A percentile compares a stretch with the other conserved stretches of the same genome.
Conservation (phyloP, 257 asterid species). For the Jaltomata sinuosa region DNA sequence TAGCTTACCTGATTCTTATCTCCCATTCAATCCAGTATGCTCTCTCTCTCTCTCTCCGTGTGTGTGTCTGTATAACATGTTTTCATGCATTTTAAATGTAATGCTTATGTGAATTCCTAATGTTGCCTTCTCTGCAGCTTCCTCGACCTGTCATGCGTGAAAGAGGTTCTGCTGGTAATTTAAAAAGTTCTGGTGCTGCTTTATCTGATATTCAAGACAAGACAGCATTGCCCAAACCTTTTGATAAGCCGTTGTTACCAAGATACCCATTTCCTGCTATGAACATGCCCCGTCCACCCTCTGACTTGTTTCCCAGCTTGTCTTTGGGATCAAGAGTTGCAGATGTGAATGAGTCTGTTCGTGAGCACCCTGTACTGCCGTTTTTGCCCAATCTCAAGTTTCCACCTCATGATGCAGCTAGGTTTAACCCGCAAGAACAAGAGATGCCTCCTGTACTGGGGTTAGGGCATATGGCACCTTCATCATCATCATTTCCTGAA, state of each 20-base stretch:
- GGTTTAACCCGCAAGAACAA: conserved; percentile 45
- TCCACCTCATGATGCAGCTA: conserved; percentile 40
- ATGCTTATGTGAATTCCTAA: not conserved
- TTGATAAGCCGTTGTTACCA: conserved; percentile 60
- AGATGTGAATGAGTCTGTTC: conserved; percentile 30
- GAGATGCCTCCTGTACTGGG: conserved; percentile 49
- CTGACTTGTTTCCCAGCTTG: conserved; percentile 59
- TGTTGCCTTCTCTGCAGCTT: conserved; percentile 41
- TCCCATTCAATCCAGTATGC: conserved; percentile 47
- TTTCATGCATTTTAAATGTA: not conserved
- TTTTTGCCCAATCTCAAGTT: conserved; percentile 63
- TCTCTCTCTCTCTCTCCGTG: conserved; percentile 7
- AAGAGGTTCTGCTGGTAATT: conserved; percentile 45
- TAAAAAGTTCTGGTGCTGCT: conserved; percentile 30
- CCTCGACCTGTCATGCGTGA: conserved; percentile 35
- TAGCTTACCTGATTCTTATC: conserved; percentile 26
- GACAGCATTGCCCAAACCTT: conserved; percentile 58
- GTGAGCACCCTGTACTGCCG: conserved; percentile 49
- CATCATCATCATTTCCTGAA: conserved; percentile 70
- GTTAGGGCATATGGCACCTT: conserved; percentile 40
- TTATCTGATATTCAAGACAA: conserved; percentile 65
- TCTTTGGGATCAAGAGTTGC: conserved; percentile 66
- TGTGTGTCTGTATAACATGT: not conserved
- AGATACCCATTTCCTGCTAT: conserved; percentile 48
- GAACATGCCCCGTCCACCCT: conserved; percentile 32